Evolutionary conservation across 768 basidiomycete genomes (phyloP), one percentile per base, ranked within the genome.

Genomic region (Trametes coccinea): DNA sequence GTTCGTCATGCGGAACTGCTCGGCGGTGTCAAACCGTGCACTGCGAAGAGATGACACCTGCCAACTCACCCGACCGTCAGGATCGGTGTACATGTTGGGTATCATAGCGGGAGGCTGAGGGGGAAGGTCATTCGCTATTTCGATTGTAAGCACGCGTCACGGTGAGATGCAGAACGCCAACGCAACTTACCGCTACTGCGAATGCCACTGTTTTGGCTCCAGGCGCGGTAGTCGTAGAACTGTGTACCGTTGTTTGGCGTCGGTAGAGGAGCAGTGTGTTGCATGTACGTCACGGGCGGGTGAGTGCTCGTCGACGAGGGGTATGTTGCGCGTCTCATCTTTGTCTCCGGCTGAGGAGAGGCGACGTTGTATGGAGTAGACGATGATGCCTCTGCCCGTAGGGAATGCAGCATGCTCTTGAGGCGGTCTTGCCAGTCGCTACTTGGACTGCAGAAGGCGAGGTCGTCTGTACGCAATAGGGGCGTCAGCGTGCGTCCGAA

Each of bases 371-470:
- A 33, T 6, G 44, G 40, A 1, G 44, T 30, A 4, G 56, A 46
- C 10, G n/a, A 5, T n/a, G 61, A 56, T 4, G 17, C 34, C 13
- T 56, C 57, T 10, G 34, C 39, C 44, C 58, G 39, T 2, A 37
- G 14, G 4, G 44, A 14, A 45, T 39, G 44, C 16, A 51, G 30
- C 48, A 51, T 55, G 29, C 5, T 37, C 46, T 64, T 66, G 41
- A 69, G 51, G 16, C 44, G 53, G 29, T 64, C 61, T 39, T 69
- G 67, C 67, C 67, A 69, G 27, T 56, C 63, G 30, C 56, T 66
- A 16, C 59, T 66, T 10, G 67, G 67, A 22, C 51, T 69, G 17
- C 62, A 56, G 16, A 64, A 48, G 2, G 59, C 55, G 17, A 60
- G 53, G 14, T 63, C 64, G 16, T 45, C 67, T 65, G 22, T 11